Conservation (phyloP, 1,284 basidiomycete genomes). For the Puccinia polysora region DNA sequence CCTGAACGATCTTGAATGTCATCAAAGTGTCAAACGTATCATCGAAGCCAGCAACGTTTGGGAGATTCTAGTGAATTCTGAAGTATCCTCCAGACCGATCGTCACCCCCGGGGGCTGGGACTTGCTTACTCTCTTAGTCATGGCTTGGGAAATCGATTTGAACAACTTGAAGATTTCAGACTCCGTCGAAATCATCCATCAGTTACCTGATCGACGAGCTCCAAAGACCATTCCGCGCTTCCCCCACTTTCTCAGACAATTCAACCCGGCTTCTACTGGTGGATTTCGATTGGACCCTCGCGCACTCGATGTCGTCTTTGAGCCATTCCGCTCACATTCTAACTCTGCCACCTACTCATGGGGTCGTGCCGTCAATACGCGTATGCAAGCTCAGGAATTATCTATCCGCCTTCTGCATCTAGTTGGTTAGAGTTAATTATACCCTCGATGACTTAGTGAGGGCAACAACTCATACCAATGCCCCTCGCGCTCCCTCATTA, state of each 20-base stretch:
- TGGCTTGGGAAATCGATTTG: constrained; percentile 39
- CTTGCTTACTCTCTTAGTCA: constrained; percentile 15
- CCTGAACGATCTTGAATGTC: neutral
- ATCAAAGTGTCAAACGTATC: neutral
- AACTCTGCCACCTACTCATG: constrained; percentile 11
- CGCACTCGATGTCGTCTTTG: constrained; percentile 29
- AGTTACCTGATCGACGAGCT: neutral
- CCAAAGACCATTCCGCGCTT: neutral
- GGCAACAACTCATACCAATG: neutral
- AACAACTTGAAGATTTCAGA: neutral
- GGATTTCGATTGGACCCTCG: constrained; percentile 13
- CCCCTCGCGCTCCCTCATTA: neutral
- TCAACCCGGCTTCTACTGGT: neutral
- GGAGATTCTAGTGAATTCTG: neutral
- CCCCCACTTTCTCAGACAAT: constrained; percentile 28
- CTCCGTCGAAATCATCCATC: neutral
- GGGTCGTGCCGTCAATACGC: constrained; percentile 18
- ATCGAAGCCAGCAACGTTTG: constrained; percentile 1
- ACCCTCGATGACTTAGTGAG: neutral
- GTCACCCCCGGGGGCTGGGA: constrained; percentile 30
- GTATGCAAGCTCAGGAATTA: constrained; percentile 6
- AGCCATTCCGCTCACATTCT: constrained; percentile 9
- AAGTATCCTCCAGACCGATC: neutral
- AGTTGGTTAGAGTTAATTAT: constrained; percentile 1
- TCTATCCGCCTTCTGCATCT: constrained; percentile 28